phyloP scores from a whole-genome alignment of 83 land plant genomes.

The Picea engelmannii region DNA sequence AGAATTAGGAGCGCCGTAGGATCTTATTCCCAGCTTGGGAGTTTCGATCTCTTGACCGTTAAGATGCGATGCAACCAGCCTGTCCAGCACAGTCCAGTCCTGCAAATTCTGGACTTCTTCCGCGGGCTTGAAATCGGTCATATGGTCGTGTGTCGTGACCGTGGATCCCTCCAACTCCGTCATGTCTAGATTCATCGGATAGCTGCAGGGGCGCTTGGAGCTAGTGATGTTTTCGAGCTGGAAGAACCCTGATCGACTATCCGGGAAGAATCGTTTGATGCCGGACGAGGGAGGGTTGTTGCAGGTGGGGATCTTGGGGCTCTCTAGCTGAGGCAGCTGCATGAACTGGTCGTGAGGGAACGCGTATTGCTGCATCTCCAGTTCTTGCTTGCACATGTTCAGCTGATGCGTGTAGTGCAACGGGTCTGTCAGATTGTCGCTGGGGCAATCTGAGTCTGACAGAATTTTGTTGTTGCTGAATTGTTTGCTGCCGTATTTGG shows the following conservation, averaged over 20 bases:
- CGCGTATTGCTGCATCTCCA: slow-evolving; percentile 12
- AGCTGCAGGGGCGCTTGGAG: slow-evolving; percentile 1
- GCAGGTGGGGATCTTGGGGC: slow-evolving; percentile 25
- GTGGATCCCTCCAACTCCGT: slow-evolving; percentile 10
- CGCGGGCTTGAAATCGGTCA: not conserved
- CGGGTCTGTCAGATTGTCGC: slow-evolving; percentile 40
- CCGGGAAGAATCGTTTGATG: slow-evolving; percentile 1
- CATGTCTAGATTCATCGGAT: slow-evolving; percentile 14
- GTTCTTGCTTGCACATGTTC: slow-evolving; percentile 56
- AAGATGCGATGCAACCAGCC: slow-evolving; percentile 67
- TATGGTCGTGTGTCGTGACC: not conserved
- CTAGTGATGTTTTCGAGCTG: not conserved
- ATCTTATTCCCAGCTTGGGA: not conserved
- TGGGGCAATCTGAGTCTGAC: slow-evolving; percentile 7
- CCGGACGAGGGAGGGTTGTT: not conserved
- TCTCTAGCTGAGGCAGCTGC: slow-evolving; percentile 63
- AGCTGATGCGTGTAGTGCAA: slow-evolving; percentile 47
- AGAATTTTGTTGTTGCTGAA: slow-evolving; percentile 5
- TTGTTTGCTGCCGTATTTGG: not conserved
- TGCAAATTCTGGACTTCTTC: slow-evolving; percentile 8
- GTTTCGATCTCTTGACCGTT: slow-evolving; percentile 35
- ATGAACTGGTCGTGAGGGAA: slow-evolving; percentile 33
- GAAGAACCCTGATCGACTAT: not conserved
- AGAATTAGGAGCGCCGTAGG: slow-evolving; percentile 4
- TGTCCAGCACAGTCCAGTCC: slow-evolving; percentile 60